Base-by-base conservation (phyloP, 805 yeast species). In the Saccharomycopsis olivae region DNA sequence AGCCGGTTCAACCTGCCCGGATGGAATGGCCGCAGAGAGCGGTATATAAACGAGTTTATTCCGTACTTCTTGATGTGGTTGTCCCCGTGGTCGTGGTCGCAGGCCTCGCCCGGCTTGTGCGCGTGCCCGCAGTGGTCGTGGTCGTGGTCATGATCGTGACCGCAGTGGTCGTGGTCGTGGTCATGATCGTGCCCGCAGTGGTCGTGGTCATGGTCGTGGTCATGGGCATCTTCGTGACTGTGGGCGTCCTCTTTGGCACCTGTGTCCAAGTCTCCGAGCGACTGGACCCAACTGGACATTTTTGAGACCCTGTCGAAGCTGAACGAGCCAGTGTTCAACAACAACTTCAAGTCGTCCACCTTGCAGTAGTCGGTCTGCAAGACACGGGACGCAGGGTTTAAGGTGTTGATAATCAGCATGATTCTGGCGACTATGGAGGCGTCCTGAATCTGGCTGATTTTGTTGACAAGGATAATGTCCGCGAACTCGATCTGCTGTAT, bases 401-500 rank as follows among this genome's bases (percentile, higher is more conserved):
- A 53, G 2, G 56, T 47, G 11, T 53, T 50, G 29, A 67, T 53
- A 33, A 65, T 57, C 21, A 54, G 51, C 33, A 43, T 48, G 34
- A 67, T 60, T 41, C 55, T 57, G 18, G 47, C 46, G 6, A 40
- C 2, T 15, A 36, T 18, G 3, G 8, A 10, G 25, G 44, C 40
- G 39, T 53, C 53, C 17, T 52, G 48, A 15, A 65, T 52, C 8
- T 52, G 39, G 5, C 57, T 52, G 2, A 58, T 47, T 48, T 67
- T 67, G 49, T 67, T 67, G 33, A 67, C 46, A 30, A 67, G 53
- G n/a, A 67, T 53, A 17, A 66, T 65, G 45, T 67, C 68, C 0
- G 71, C 53, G 46, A 67, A 67, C 44, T 67, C 72, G 23, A 67
- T 61, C 48, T 67, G 73, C 43, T 67, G 71, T 1, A 66, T 61